Conservation (phyloP, 1,284 basidiomycete genomes). For the Fomitopsis pinicola region DNA sequence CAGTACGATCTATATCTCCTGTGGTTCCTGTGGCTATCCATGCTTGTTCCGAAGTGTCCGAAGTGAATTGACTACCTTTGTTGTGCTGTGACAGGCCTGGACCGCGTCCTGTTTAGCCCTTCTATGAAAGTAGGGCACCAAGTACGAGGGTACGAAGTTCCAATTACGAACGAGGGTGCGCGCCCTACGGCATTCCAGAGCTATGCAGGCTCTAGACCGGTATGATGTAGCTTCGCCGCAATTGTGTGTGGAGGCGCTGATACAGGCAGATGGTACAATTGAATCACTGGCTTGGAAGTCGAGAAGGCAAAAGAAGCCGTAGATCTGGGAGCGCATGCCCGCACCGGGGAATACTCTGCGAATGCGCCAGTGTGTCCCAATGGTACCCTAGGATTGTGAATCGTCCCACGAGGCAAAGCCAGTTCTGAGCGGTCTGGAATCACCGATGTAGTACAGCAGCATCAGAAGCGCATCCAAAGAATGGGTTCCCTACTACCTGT, state of each 20-base stretch:
- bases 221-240: neutral
- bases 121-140: neutral
- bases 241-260: neutral
- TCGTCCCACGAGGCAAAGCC: neutral
- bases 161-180: neutral
- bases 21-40: neutral
- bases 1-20: neutral
- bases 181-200: neutral
- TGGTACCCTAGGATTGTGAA: neutral
- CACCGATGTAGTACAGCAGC: neutral
- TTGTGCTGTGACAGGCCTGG: neutral
- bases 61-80: neutral
- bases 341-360: constrained; percentile 2
- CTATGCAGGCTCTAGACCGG: neutral
- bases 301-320: constrained; percentile 3
- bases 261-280: neutral
- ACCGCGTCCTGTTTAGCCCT: neutral
- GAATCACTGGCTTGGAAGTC: constrained; percentile 1
- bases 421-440: neutral
- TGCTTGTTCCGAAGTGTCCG: neutral
- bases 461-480: neutral
- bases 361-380: constrained; percentile 1
- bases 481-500: neutral
- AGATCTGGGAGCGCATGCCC: constrained; percentile 2
- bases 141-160: neutral